Percentiles rank a stretch among this genome's conserved stretches.
phyloP scores from a whole-genome alignment of 257 asterid genomes.

The Solanum gandarillasii region DNA sequence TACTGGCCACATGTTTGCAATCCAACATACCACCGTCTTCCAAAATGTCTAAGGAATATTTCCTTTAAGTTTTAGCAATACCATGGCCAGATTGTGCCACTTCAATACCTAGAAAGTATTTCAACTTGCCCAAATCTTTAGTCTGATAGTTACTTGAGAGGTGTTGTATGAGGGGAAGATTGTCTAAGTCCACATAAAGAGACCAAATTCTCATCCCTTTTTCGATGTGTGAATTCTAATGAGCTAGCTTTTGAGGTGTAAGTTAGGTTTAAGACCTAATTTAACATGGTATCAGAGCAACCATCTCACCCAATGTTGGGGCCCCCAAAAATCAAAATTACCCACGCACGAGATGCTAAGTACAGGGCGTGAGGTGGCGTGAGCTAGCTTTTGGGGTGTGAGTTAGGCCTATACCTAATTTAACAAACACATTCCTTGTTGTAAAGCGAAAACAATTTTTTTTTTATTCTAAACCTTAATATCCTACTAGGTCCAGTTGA shows the following conservation, averaged over 20 bases:
- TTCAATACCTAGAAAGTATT: neutral
- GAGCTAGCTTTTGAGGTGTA: neutral
- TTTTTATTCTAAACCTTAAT: neutral
- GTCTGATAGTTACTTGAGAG: neutral
- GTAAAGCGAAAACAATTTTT: neutral
- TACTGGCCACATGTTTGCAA: neutral
- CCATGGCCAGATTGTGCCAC: neutral
- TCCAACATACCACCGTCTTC: neutral
- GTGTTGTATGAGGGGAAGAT: neutral
- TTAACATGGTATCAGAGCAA: neutral
- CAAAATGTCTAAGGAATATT: neutral
- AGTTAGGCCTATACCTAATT: too few species aligned
- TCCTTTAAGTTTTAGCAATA: neutral
- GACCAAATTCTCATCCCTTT: neutral
- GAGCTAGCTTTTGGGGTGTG: neutral
- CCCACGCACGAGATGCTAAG: neutral
- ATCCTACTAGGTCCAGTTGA: neutral
- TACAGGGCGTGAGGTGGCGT: neutral
- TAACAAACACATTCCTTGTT: neutral
- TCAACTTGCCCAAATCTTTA: neutral
- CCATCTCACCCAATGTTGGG: neutral
- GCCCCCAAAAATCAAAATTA: neutral
- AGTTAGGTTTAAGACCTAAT: neutral
- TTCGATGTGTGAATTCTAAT: neutral
- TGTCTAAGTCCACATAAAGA: neutral